Percentiles rank a stretch among this genome's conserved stretches.
phyloP scores from a whole-genome alignment of 2,329 filamentous ascomycete species.

The Davidsoniella virescens region DNA sequence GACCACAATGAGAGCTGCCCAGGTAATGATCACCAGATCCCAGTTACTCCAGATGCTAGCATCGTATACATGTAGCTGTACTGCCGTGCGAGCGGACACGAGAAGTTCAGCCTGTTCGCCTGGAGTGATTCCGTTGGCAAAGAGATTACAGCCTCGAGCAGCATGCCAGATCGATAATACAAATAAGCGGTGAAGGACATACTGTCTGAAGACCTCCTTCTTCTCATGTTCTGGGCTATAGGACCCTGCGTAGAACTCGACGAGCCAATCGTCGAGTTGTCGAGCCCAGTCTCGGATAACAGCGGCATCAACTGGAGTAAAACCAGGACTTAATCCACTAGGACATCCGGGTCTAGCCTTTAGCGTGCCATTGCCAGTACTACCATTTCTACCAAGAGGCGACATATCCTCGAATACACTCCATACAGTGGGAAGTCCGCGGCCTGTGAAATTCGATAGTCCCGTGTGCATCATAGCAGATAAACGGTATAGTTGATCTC shows the following conservation, averaged over 20 bases:
- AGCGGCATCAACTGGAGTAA: conserved; percentile 24
- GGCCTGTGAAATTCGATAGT: conserved; percentile 25
- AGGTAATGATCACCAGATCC: conserved; percentile 28
- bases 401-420: conserved; percentile 19
- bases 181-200: conserved; percentile 25
- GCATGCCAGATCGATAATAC: conserved; percentile 24
- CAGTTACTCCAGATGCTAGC: conserved; percentile 28
- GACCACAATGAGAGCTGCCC: conserved; percentile 27
- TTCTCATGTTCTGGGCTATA: background rate
- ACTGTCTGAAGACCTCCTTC: conserved; percentile 17
- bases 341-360: conserved; percentile 23
- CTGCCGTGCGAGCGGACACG: conserved; percentile 24
- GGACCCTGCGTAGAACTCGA: conserved; percentile 21
- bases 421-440: conserved; percentile 27
- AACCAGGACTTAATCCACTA: conserved; percentile 26
- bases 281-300: conserved; percentile 28
- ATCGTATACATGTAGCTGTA: conserved; percentile 25
- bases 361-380: too few relatives aligned
- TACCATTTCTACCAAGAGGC: too few relatives aligned
- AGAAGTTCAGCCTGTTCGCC: conserved; percentile 26
- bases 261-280: conserved; percentile 26
- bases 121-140: conserved; percentile 22
- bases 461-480: conserved; percentile 30
- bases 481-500: conserved; percentile 25
- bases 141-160: conserved; percentile 22